These are phyloP conservation scores for Violaceomyces palustris DNA, from an alignment of 1,284 basidiomycete genomes.

Conservation along the genomic window DNA sequence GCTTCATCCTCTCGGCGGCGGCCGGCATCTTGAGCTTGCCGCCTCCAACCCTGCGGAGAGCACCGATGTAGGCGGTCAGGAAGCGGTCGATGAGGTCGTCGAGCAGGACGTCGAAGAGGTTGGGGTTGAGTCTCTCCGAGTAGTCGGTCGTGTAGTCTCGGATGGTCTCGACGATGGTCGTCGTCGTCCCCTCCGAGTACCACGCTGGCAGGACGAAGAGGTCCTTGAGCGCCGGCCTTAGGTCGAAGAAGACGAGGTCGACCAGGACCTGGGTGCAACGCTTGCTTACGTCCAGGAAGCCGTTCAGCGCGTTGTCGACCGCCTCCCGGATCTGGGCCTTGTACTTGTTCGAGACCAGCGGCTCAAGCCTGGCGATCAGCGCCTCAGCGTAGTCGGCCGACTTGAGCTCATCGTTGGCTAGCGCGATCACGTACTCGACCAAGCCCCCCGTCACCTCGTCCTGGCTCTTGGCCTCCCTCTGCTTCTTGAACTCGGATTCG, in stretches of 20 bases:
- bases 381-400: constrained; percentile 89
- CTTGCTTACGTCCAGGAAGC: constrained; percentile 95
- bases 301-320: constrained; percentile 93
- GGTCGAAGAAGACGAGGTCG: constrained; percentile 89
- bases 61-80: constrained; percentile 83
- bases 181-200: constrained; percentile 63
- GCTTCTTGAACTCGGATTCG: constrained; percentile 80
- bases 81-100: constrained; percentile 91
- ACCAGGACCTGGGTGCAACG: constrained; percentile 91
- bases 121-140: constrained; percentile 80
- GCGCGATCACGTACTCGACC: constrained; percentile 91
- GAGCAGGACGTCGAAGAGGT: constrained; percentile 82
- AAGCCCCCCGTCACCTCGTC: constrained; percentile 83
- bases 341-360: constrained; percentile 90
- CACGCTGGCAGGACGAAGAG: constrained; percentile 71
- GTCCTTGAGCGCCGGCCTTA: constrained; percentile 79
- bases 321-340: constrained; percentile 73
- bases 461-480: constrained; percentile 68
- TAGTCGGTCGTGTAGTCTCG: constrained; percentile 92
- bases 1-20: constrained; percentile 73
- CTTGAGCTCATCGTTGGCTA: constrained; percentile 98
- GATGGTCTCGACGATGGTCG: constrained; percentile 88
- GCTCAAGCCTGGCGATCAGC: constrained; percentile 77
- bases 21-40: constrained; percentile 82
- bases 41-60: constrained; percentile 65